phyloP scores from a whole-genome alignment of 805 yeast species.

The Cyberlindnera suaveolens region DNA sequence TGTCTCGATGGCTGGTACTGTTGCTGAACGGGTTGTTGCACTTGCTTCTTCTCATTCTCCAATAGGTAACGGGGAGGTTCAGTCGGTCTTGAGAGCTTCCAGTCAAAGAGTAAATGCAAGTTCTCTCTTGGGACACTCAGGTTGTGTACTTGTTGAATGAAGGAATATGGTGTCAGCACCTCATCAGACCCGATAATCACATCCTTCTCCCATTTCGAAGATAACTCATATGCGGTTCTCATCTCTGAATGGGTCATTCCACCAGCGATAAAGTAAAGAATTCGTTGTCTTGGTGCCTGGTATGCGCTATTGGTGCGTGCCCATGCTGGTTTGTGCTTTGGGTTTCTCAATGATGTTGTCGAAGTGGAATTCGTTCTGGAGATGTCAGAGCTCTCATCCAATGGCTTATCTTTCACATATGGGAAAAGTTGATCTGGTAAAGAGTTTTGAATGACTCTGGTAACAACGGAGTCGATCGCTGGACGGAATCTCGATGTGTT shows the following conservation, averaged over 20 bases:
- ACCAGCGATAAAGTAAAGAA: conserved; percentile 81
- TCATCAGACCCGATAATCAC: conserved; percentile 79
- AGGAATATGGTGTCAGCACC: conserved; percentile 47
- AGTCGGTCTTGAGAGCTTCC: conserved; percentile 23
- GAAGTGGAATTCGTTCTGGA: conserved; percentile 27
- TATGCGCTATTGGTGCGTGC: conserved; percentile 39
- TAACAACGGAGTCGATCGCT: conserved; percentile 54
- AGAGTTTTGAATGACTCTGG: conserved; percentile 42
- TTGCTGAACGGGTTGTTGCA: conserved; percentile 4
- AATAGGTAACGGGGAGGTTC: conserved; percentile 40
- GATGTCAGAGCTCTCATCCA: conserved; percentile 33
- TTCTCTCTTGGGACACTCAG: conserved; percentile 31
- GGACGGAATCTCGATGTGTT: conserved; percentile 72
- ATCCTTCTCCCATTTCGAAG: conserved; percentile 57
- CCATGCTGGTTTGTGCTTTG: conserved; percentile 74
- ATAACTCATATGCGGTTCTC: conserved; percentile 66
- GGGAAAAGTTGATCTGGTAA: conserved; percentile 63
- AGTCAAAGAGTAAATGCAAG: conserved; percentile 37
- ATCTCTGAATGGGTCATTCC: conserved; percentile 83
- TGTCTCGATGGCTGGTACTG: conserved; percentile 1
- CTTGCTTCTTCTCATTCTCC: conserved; percentile 27
- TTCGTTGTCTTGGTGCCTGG: conserved; percentile 50
- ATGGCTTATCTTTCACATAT: conserved; percentile 68
- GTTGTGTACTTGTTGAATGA: conserved; percentile 32
- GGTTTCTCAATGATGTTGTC: conserved; percentile 56